Evolutionary conservation across 2,329 filamentous ascomycete species (phyloP).

Genomic region (Lachnellula willkommii): DNA sequence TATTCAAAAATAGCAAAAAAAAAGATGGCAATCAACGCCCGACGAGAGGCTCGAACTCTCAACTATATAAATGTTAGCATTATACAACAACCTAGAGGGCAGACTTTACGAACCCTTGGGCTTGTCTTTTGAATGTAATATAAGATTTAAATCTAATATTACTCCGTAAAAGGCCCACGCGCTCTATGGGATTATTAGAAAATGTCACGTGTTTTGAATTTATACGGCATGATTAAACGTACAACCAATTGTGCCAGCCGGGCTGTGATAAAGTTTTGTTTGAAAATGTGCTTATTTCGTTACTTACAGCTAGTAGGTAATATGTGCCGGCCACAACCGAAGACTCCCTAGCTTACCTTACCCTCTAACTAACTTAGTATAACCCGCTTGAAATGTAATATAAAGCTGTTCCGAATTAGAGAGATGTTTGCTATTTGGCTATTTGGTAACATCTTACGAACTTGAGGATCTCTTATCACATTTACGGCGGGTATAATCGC

Average conservation of each 20-base stretch:
- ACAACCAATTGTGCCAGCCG: constrained; percentile 2
- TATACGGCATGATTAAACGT: too few species aligned
- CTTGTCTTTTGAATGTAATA: not conserved
- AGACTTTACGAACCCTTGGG: constrained; percentile 2
- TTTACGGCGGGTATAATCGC: not conserved
- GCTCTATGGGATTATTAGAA: not conserved
- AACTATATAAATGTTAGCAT: not conserved
- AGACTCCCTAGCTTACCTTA: too few species aligned
- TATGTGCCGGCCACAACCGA: not conserved
- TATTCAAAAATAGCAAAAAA: too few species aligned
- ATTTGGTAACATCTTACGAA: not conserved
- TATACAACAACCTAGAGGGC: too few species aligned
- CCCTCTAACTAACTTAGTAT: too few species aligned
- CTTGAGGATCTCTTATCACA: not conserved
- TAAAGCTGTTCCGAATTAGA: too few species aligned
- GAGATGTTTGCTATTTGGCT: not conserved
- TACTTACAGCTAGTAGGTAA: not conserved
- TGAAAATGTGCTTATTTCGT: not conserved
- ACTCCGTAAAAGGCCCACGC: constrained; percentile 16
- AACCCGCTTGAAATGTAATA: too few species aligned
- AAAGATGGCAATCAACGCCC: too few species aligned
- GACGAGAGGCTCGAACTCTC: constrained; percentile 13
- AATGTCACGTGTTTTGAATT: too few species aligned
- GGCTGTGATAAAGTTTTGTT: not conserved
- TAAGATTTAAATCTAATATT: too few species aligned